These are phyloP conservation scores for Fusarium sp. DNA, from an alignment of 2,329 filamentous ascomycete genomes.

Conservation along the genomic window DNA sequence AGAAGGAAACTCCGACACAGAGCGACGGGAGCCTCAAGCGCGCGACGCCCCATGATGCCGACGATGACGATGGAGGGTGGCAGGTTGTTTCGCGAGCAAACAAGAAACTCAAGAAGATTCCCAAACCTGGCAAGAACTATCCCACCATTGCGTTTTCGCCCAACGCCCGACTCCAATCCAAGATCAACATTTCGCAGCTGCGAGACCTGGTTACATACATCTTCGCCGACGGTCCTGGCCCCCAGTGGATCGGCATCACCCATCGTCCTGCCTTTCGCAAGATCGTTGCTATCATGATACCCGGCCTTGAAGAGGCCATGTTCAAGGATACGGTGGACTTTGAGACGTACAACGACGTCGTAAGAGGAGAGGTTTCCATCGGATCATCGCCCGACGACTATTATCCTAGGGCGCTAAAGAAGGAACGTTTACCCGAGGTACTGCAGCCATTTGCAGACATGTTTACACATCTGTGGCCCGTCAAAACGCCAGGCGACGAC, in stretches of 20 bases:
- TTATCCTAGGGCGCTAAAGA: slow-evolving; percentile 66
- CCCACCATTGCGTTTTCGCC: slow-evolving; percentile 69
- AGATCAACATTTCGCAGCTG: slow-evolving; percentile 72
- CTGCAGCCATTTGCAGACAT: slow-evolving; percentile 80
- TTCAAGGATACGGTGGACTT: slow-evolving; percentile 74
- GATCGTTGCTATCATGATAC: slow-evolving; percentile 91
- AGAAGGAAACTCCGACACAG: slow-evolving; percentile 34
- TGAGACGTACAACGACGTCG: slow-evolving; percentile 57
- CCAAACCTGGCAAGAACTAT: slow-evolving; percentile 67
- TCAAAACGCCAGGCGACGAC: slow-evolving; percentile 88
- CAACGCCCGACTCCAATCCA: slow-evolving; percentile 69
- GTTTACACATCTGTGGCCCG: slow-evolving; percentile 90
- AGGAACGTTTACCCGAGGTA: slow-evolving; percentile 63
- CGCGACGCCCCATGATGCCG: slow-evolving; percentile 59
- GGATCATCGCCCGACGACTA: slow-evolving; percentile 68
- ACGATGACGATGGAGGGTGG: slow-evolving; percentile 61
- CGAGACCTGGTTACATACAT: slow-evolving; percentile 75
- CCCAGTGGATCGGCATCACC: slow-evolving; percentile 73
- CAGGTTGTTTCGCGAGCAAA: slow-evolving; percentile 64
- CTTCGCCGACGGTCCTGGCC: slow-evolving; percentile 72
- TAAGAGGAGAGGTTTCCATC: slow-evolving; percentile 46
- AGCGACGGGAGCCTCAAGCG: slow-evolving; percentile 62
- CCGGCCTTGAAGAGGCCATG: slow-evolving; percentile 90
- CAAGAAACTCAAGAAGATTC: slow-evolving; percentile 73
- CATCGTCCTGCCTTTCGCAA: slow-evolving; percentile 77